Base-by-base conservation (phyloP, 192 early-diverging fungal genomes). In the Gigaspora rosea region DNA sequence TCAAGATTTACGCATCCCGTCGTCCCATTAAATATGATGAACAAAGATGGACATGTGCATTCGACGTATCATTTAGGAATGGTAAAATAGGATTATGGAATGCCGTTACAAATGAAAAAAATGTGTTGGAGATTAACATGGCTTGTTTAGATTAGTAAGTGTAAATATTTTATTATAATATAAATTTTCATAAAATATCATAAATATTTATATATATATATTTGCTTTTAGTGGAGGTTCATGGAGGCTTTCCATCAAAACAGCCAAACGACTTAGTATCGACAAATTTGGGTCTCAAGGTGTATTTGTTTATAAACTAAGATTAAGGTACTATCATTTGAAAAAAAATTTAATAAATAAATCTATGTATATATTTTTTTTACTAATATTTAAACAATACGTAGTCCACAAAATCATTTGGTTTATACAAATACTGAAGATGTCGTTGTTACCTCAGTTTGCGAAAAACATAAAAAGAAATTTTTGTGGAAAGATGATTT, bases 81-180 rank as follows among this genome's bases (percentile, higher is more conserved):
- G 82, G 78, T 12, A 74, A 81, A 33, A 56, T 76, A 51, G 74
- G 68, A 15, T 49, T 84, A 52, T 86, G 85, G 85, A 80, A 78
- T 47, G 81, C 78, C 8, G 46, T 84, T n/a, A 80, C 77, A 0
- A 46, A 84, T 47, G 73, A 73, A 15, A 57, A 77, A 9, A 68
- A 80, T 13, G 15, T 86, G 16, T 65, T 86, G 2, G 56, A 54
- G 2, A 67, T 78, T 13, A 79, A 71, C 22, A 79, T 77, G 61
- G 71, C 64, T 5, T 78, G 78, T 71, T 61, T 82, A 16, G 82
- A 86, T 15, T 78, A 67, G 80, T 81, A 35, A 27, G 80, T 27
- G 27, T 73, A 48, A 8, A 59, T n/a, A 70, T 16, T 33, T 49
- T 50, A 33, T 18, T 12, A 33, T 3, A 71, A 16, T 51, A 27